Base-by-base conservation (phyloP, 139 green algal genomes). In the Mychonastes homosphaera region DNA sequence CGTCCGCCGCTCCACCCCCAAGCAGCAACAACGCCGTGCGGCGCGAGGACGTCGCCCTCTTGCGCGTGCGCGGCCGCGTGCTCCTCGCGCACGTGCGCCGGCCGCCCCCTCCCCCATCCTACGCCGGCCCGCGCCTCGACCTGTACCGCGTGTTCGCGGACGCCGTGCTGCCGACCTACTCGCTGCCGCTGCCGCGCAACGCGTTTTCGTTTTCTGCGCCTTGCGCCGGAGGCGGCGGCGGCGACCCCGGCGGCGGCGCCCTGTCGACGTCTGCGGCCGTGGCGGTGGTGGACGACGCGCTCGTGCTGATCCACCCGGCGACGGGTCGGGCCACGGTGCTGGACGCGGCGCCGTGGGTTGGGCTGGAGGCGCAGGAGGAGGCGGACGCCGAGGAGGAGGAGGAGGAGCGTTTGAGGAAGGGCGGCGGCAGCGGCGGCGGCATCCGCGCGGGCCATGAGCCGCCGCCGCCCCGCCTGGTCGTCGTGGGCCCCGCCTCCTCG, bases 141-240 rank as follows among this genome's bases (percentile, higher is more conserved):
- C 67, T 86, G 43, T 79, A 86, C 59, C 71, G 79, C 41, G 76
- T 83, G 44, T 86, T 70, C 67, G 78, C 70, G 3, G 72, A 84
- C 43, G 74, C 76, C 7, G 70, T 81, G 26, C 45, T 74, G 7
- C 62, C n/a, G n/a, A n/a, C n/a, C n/a, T n/a, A n/a, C n/a, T n/a
- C n/a, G n/a, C n/a, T n/a, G n/a, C n/a, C n/a, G n/a, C n/a, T n/a
- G n/a, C n/a, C n/a, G n/a, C n/a, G n/a, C n/a, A n/a, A n/a, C n/a
- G n/a, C n/a, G n/a, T n/a, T n/a, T n/a, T n/a, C n/a, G n/a, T n/a
- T n/a, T n/a, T n/a, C n/a, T n/a, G n/a, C n/a, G n/a, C n/a, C n/a
- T n/a, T n/a, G n/a, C n/a, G n/a, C n/a, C n/a, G n/a, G n/a, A n/a
- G n/a, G n/a, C n/a, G n/a, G n/a, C n/a, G n/a, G n/a, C n/a, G n/a